These are phyloP conservation scores for Xylariaceae sp. DNA, from an alignment of 2,329 filamentous ascomycete species.

Conservation along the genomic window DNA sequence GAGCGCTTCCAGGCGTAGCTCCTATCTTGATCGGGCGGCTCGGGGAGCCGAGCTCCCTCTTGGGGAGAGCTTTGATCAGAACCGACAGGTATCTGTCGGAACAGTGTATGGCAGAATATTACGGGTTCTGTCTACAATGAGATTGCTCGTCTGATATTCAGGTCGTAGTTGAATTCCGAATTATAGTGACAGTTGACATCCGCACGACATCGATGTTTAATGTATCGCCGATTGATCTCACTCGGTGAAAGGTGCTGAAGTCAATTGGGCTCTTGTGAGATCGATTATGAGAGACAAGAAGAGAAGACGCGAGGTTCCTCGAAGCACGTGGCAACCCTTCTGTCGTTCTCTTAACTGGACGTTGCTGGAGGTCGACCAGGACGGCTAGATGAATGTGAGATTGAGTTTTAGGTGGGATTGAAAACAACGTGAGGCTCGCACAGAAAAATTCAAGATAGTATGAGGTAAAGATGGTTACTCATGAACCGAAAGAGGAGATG, in stretches of 20 bases:
- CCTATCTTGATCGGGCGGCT: slow-evolving; percentile 21
- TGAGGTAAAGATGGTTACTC: slow-evolving; percentile 33
- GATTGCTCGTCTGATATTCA: slow-evolving; percentile 44
- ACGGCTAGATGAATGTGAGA: slow-evolving; percentile 15
- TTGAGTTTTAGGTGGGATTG: slow-evolving; percentile 35
- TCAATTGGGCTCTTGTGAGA: slow-evolving; percentile 21
- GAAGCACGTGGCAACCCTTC: slow-evolving; percentile 13
- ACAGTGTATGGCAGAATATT: slow-evolving; percentile 37
- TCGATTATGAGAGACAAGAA: slow-evolving; percentile 15
- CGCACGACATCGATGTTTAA: slow-evolving; percentile 41
- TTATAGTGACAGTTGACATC: slow-evolving; percentile 51
- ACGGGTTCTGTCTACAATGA: slow-evolving; percentile 35
- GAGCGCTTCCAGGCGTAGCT: slow-evolving; percentile 28
- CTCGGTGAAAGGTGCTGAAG: slow-evolving; percentile 5
- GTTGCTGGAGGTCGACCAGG: slow-evolving; percentile 17
- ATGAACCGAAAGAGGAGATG: slow-evolving; percentile 34
- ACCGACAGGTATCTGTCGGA: slow-evolving; percentile 32
- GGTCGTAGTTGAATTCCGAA: slow-evolving; percentile 46
- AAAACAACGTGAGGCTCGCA: slow-evolving; percentile 32
- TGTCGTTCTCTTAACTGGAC: slow-evolving; percentile 14
- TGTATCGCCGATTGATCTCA: slow-evolving; percentile 16
- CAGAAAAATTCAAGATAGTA: neutral
- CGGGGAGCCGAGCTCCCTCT: slow-evolving; percentile 34
- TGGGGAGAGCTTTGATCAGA: slow-evolving; percentile 40
- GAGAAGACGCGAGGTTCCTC: slow-evolving; percentile 9